Evolutionary conservation across 2,329 filamentous ascomycete genomes (phyloP).

Genomic region (Alternaria longipes): DNA sequence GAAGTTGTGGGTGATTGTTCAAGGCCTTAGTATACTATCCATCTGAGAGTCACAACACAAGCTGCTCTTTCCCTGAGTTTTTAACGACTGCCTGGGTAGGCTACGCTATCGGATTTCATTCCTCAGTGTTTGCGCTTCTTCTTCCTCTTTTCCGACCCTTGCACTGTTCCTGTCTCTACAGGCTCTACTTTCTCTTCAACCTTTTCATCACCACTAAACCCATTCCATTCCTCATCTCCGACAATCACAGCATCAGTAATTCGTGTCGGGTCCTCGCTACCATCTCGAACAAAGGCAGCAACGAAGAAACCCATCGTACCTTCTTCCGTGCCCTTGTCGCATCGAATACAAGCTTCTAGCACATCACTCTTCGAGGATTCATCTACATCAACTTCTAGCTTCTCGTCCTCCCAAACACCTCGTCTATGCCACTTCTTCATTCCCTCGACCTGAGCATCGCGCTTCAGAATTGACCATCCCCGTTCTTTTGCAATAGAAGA

Average conservation of each 20-base stretch:
- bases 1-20: neutral
- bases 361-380: constrained; percentile 49
- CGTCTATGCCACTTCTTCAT: constrained; percentile 78
- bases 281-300: constrained; percentile 78
- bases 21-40: neutral
- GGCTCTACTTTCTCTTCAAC: constrained; percentile 6
- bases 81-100: neutral
- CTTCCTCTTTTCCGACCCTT: constrained; percentile 24
- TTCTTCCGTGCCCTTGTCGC: constrained; percentile 79
- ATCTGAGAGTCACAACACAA: neutral
- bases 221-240: constrained; percentile 55
- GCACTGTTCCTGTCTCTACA: neutral
- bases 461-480: constrained; percentile 80
- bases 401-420: constrained; percentile 55
- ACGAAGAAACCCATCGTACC: constrained; percentile 97
- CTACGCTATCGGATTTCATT: neutral
- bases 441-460: constrained; percentile 78
- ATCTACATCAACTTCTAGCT: constrained; percentile 53
- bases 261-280: constrained; percentile 5
- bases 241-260: constrained; percentile 6
- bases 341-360: constrained; percentile 80
- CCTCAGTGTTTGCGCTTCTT: constrained; percentile 31
- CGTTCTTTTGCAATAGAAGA: constrained; percentile 71
- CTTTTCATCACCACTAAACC: constrained; percentile 52
- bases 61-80: neutral